phyloP scores from a whole-genome alignment of 495 filamentous ascomycete species.

The Barbatosphaeria neglecta region DNA sequence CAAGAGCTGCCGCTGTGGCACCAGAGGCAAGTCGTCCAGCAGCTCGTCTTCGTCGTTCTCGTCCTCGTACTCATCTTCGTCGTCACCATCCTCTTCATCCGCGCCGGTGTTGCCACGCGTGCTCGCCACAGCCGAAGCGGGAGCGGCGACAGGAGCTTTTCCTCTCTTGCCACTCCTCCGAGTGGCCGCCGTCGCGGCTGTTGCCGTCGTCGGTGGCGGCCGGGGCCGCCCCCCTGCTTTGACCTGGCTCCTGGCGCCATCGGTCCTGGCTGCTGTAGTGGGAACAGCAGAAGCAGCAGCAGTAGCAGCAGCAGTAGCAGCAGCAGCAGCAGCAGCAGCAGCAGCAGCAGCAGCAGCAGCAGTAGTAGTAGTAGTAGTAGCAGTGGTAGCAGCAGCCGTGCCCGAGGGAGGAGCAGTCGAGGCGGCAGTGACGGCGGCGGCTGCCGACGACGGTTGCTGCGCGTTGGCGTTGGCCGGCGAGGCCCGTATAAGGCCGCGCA shows the following conservation, averaged over 20 bases:
- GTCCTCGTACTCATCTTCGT: no score
- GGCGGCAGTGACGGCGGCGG: background rate
- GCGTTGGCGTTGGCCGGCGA: constrained; percentile 18
- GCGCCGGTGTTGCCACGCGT: background rate
- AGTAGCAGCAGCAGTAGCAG: no score
- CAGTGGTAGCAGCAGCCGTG: constrained; percentile 3
- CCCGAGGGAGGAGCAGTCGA: constrained; percentile 5
- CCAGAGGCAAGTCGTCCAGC: no score
- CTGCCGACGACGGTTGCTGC: constrained; percentile 2
- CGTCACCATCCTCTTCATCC: background rate
- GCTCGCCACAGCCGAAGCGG: background rate
- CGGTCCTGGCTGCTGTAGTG: constrained; percentile 19
- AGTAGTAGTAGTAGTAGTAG: constrained; percentile 6
- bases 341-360: constrained; percentile 5
- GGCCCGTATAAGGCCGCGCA: constrained; percentile 46
- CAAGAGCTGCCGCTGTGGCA: no score
- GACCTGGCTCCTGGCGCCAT: constrained; percentile 33
- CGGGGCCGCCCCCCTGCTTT: constrained; percentile 25
- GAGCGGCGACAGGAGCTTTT: background rate
- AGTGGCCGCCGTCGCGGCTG: background rate
- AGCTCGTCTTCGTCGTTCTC: no score
- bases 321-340: background rate
- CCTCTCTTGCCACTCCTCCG: background rate
- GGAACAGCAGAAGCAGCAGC: constrained; percentile 3
- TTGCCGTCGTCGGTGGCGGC: background rate